Evolutionary conservation across 1,139 yeast genomes (phyloP).

Genomic region (Sugiyamaella grinbergsii): DNA sequence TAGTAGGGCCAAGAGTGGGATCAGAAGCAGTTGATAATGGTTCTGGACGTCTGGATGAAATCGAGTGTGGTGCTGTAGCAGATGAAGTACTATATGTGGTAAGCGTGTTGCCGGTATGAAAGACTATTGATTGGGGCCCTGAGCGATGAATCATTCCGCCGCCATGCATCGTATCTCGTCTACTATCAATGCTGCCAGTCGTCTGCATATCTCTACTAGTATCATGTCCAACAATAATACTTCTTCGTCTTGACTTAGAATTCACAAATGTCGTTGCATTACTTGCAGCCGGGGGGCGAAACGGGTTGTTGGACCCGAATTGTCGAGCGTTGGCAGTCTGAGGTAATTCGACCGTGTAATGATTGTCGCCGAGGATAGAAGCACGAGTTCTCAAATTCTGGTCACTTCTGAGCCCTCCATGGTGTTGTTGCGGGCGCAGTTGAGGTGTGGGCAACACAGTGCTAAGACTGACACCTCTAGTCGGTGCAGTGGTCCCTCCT

Average conservation of each 20-base stretch:
- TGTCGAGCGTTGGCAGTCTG: not conserved
- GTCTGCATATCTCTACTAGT: not conserved
- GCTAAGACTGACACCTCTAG: not conserved
- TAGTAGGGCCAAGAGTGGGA: not conserved
- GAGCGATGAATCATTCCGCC: not conserved
- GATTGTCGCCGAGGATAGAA: slow-evolving; percentile 7
- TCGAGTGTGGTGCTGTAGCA: slow-evolving; percentile 1
- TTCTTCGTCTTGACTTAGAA: slow-evolving; percentile 27
- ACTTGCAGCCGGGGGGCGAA: not conserved
- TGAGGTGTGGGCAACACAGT: not conserved
- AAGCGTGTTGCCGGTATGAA: not conserved
- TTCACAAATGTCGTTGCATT: slow-evolving; percentile 22
- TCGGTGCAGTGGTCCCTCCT: too few species aligned
- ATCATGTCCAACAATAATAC: slow-evolving; percentile 10
- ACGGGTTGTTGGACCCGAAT: slow-evolving; percentile 13
- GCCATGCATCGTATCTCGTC: not conserved
- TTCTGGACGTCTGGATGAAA: slow-evolving; percentile 10
- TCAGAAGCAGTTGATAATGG: not conserved
- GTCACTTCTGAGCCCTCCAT: slow-evolving; percentile 3
- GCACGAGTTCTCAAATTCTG: slow-evolving; percentile 17
- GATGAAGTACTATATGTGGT: slow-evolving; percentile 7
- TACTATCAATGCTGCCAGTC: not conserved
- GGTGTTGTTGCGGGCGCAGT: not conserved
- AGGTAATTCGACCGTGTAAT: not conserved
- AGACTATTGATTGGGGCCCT: too few species aligned